These are phyloP conservation scores for Nidularia sp. DNA, from an alignment of 768 basidiomycete genomes.

Conservation along the genomic window DNA sequence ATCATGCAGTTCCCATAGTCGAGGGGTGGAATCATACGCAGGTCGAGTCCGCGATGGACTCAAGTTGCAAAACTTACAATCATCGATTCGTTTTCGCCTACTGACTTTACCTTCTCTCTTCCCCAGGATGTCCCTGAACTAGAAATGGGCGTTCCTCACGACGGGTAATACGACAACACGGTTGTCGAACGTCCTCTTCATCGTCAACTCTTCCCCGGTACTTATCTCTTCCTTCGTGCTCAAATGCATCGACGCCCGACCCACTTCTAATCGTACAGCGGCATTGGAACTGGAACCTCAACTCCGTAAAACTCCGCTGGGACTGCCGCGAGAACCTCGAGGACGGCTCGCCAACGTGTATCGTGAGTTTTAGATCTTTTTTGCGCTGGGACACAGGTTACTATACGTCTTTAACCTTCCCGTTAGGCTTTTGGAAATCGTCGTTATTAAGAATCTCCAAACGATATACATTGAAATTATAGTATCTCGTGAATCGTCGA, in stretches of 20 bases:
- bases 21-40: not conserved
- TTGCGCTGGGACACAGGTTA: too few species aligned
- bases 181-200: conserved; percentile 31
- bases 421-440: too few species aligned
- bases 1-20: conserved; percentile 27
- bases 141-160: conserved; percentile 34
- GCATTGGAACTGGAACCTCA: conserved; percentile 36
- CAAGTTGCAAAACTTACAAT: too few species aligned
- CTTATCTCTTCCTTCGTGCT: not conserved
- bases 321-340: conserved; percentile 39
- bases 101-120: not conserved
- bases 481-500: too few species aligned
- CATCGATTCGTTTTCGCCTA: not conserved
- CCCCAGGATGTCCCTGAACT: conserved; percentile 17
- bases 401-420: too few species aligned
- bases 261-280: conserved; percentile 24
- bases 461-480: too few species aligned
- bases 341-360: conserved; percentile 44
- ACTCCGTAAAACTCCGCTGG: conserved; percentile 34
- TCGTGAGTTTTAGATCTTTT: conserved; percentile 22
- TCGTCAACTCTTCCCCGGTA: conserved; percentile 22
- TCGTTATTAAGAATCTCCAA: too few species aligned
- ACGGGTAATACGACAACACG: conserved; percentile 35
- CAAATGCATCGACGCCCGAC: not conserved
- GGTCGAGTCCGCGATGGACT: too few species aligned